Conservation (phyloP, 768 basidiomycete genomes). For the Leucosporidium scottii region DNA sequence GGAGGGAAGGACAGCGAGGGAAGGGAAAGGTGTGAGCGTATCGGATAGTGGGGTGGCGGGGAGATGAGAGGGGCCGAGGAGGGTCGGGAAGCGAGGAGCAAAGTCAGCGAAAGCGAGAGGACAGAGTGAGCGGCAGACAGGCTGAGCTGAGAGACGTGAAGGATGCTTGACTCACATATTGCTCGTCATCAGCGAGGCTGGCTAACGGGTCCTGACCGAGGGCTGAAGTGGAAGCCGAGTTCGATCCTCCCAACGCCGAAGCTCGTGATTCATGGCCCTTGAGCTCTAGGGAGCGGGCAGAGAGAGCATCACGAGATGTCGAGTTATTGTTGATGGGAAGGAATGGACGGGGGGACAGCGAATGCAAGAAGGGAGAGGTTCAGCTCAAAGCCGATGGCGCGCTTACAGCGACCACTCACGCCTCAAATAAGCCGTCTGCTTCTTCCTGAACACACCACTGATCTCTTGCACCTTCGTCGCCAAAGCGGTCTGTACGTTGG, state of each 20-base stretch:
- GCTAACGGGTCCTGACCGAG: constrained; percentile 22
- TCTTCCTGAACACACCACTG: constrained; percentile 87
- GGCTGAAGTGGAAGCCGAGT: not conserved
- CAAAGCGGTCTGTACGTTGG: constrained; percentile 89
- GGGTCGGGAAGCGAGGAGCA: too few relatives aligned
- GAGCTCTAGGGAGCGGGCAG: constrained; percentile 52
- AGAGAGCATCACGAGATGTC: too few relatives aligned
- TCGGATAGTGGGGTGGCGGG: too few relatives aligned
- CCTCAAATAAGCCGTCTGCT: constrained; percentile 96
- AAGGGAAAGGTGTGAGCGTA: not conserved
- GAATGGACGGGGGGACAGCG: too few relatives aligned
- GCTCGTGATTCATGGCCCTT: constrained; percentile 95
- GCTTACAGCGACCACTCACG: constrained; percentile 54
- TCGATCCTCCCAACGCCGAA: not conserved
- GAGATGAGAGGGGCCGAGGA: too few relatives aligned
- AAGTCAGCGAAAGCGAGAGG: too few relatives aligned
- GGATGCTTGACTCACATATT: constrained; percentile 5
- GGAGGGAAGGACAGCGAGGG: not conserved
- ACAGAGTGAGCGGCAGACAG: not conserved
- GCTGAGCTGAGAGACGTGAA: not conserved
- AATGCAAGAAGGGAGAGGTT: not conserved
- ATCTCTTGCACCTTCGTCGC: constrained; percentile 94
- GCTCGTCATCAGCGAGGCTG: constrained; percentile 25
- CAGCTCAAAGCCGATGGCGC: not conserved
- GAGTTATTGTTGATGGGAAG: too few relatives aligned